A percentile compares a stretch with the other conserved stretches of the same genome.
Conservation (phyloP, 169 alveolate species). For the Plasmodium billcollinsi region DNA sequence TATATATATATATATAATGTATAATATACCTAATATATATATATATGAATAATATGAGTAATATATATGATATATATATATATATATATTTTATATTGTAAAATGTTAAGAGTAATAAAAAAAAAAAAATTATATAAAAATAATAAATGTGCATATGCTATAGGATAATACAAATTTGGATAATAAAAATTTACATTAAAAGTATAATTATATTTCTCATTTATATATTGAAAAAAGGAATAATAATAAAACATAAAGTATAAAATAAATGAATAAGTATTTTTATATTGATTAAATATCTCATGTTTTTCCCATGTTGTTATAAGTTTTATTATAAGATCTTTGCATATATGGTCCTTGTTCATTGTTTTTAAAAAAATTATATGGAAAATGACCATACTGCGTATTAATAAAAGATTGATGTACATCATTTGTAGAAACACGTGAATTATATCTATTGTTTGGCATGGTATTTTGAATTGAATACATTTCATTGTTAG, state of each 20-base stretch:
- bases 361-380: slow-evolving; percentile 63
- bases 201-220: too few species aligned
- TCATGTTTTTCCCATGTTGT: slow-evolving; percentile 70
- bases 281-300: background rate
- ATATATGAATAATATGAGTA: too few species aligned
- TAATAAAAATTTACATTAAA: background rate
- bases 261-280: background rate
- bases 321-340: slow-evolving; percentile 49
- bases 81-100: too few species aligned
- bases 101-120: too few species aligned
- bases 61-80: too few species aligned
- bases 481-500: slow-evolving; percentile 38
- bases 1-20: background rate
- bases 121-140: too few species aligned
- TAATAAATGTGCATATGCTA: slow-evolving; percentile 8
- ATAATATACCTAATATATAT: too few species aligned
- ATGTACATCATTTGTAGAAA: slow-evolving; percentile 48
- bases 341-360: slow-evolving; percentile 67
- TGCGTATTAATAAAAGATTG: slow-evolving; percentile 53
- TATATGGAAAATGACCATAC: slow-evolving; percentile 65
- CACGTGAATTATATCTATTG: slow-evolving; percentile 53
- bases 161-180: background rate
- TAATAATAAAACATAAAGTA: background rate
- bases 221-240: too few species aligned
- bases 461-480: slow-evolving; percentile 47